A percentile compares a stretch with the other conserved stretches of the same genome.
phyloP scores from a whole-genome alignment of 192 early-diverging fungal species.

The Entrophospora sp. region DNA sequence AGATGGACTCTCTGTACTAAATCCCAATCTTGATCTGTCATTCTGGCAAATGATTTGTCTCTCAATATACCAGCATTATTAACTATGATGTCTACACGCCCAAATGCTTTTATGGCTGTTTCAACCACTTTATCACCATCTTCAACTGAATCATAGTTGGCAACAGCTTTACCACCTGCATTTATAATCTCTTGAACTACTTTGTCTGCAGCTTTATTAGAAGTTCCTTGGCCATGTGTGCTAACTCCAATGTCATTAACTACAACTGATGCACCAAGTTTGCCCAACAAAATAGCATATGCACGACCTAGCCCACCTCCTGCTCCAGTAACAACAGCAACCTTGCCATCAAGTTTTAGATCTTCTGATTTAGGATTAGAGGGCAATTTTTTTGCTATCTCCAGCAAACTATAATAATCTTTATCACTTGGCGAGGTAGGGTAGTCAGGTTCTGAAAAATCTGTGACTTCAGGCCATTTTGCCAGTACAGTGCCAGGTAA shows the following conservation, averaged over 20 bases:
- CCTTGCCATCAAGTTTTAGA: conserved; percentile 67
- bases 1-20: conserved; percentile 84
- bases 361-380: conserved; percentile 50
- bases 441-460: conserved; percentile 58
- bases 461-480: conserved; percentile 67
- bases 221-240: conserved; percentile 62
- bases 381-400: conserved; percentile 60
- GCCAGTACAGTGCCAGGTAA: conserved; percentile 73
- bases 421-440: conserved; percentile 69
- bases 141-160: conserved; percentile 91
- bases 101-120: conserved; percentile 81
- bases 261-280: conserved; percentile 85
- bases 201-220: conserved; percentile 76
- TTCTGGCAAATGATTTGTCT: conserved; percentile 87
- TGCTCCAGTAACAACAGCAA: conserved; percentile 91
- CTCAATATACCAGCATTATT: conserved; percentile 98
- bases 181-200: conserved; percentile 86
- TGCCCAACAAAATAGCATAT: conserved; percentile 85
- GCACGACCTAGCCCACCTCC: conserved; percentile 87
- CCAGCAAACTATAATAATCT: conserved; percentile 72
- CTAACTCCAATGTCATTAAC: conserved; percentile 90
- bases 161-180: conserved; percentile 82
- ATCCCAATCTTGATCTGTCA: conserved; percentile 94
- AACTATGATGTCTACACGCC: conserved; percentile 73
- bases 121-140: conserved; percentile 92